phyloP scores from a whole-genome alignment of 139 green algal species.

The Trebouxia sp. region DNA sequence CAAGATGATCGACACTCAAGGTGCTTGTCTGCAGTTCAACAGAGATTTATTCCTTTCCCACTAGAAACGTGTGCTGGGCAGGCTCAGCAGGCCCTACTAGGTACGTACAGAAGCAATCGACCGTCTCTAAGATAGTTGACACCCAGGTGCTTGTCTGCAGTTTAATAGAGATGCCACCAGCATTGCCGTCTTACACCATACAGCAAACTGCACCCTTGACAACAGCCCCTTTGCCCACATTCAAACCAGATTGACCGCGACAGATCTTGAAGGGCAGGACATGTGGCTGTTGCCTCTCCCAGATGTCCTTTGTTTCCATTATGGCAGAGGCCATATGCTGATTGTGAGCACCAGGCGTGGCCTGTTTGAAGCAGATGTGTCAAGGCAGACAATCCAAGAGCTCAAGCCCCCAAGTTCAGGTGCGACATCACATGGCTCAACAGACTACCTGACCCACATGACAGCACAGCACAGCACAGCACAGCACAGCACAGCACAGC shows the following conservation, averaged over 20 bases:
- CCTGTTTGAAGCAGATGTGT: background rate
- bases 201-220: background rate
- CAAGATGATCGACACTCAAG: no score
- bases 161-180: constrained; percentile 3
- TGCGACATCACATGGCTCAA: no score
- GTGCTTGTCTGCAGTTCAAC: no score
- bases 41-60: no score
- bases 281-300: background rate
- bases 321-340: background rate
- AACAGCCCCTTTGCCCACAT: background rate
- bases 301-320: background rate
- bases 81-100: background rate
- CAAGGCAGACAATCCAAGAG: background rate
- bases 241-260: background rate
- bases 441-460: no score
- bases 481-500: no score
- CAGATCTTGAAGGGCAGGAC: background rate
- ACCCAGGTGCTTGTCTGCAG: background rate
- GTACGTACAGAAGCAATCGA: no score
- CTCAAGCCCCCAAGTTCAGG: background rate
- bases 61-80: background rate
- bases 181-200: background rate
- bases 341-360: background rate
- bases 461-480: background rate
- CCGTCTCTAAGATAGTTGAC: no score